These are phyloP conservation scores for Berberis thunbergii DNA, from an alignment of 164 flowering plant species.

Conservation along the genomic window DNA sequence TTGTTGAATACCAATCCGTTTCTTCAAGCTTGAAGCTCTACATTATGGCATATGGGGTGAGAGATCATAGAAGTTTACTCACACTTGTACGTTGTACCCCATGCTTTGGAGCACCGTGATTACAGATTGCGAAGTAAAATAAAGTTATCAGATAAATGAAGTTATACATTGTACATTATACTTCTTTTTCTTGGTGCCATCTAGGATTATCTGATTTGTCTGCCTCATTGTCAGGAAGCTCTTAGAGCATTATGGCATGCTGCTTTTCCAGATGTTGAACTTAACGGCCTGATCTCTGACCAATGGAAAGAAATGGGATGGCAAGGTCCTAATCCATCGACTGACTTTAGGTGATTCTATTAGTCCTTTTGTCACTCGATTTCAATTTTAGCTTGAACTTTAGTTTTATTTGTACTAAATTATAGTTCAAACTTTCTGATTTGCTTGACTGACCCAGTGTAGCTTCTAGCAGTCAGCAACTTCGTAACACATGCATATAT, in stretches of 20 bases:
- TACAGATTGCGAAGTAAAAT: too few relatives aligned
- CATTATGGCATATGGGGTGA: too few relatives aligned
- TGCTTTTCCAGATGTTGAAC: constrained; percentile 65
- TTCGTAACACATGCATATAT: too few relatives aligned
- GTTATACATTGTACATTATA: background rate
- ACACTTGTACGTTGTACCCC: too few relatives aligned
- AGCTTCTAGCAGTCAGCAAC: too few relatives aligned
- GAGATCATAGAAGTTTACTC: too few relatives aligned
- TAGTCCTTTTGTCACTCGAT: background rate
- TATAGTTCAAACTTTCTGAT: too few relatives aligned
- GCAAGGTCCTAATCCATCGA: constrained; percentile 98
- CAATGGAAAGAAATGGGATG: constrained; percentile 99
- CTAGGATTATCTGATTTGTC: constrained; percentile 1
- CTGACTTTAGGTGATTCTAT: constrained; percentile 76
- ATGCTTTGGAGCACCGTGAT: too few relatives aligned
- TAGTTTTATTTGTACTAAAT: background rate
- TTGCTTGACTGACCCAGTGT: too few relatives aligned
- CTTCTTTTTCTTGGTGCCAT: background rate
- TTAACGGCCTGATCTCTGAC: constrained; percentile 73
- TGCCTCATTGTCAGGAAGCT: constrained; percentile 51
- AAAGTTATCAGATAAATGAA: background rate
- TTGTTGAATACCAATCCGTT: too few relatives aligned
- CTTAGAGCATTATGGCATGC: constrained; percentile 64
- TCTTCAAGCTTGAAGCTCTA: too few relatives aligned
- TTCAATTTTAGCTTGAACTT: background rate